A percentile compares a stretch with the other conserved stretches of the same genome.
These are phyloP conservation scores for Leishmania mexicana DNA, from an alignment of 208 protist genomes.

Conservation along the genomic window DNA sequence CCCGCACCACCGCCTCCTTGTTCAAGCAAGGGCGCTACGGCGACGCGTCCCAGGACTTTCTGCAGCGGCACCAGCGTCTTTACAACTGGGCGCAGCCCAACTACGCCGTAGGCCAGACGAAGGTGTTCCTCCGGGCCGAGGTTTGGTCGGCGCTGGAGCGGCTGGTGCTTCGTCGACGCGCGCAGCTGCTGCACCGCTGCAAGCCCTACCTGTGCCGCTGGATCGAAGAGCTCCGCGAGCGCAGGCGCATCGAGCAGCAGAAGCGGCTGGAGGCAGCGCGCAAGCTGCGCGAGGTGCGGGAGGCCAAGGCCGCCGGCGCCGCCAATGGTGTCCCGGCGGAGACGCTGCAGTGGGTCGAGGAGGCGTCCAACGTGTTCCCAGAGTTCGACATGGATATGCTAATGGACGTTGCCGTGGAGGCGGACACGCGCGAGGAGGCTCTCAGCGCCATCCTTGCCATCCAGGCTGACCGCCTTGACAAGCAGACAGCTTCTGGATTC, in stretches of 20 bases:
- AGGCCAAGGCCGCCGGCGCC: constrained; percentile 48
- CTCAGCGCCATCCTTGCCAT: constrained; percentile 56
- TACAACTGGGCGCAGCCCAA: constrained; percentile 69
- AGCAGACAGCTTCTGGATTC: constrained; percentile 50
- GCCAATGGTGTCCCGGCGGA: constrained; percentile 44
- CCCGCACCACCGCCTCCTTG: constrained; percentile 32
- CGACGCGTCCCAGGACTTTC: constrained; percentile 49
- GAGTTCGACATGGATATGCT: constrained; percentile 52
- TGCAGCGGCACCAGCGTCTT: constrained; percentile 63
- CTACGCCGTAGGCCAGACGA: constrained; percentile 84
- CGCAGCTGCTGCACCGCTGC: constrained; percentile 65
- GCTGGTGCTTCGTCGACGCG: constrained; percentile 66
- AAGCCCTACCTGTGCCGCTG: constrained; percentile 72
- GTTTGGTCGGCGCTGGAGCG: constrained; percentile 86
- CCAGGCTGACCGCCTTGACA: constrained; percentile 65
- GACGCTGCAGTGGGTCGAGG: constrained; percentile 63
- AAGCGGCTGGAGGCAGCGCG: constrained; percentile 53
- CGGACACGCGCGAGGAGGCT: constrained; percentile 55
- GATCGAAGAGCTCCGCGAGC: constrained; percentile 64
- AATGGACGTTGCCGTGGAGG: constrained; percentile 64
- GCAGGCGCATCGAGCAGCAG: constrained; percentile 70
- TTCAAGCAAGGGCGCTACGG: constrained; percentile 49
- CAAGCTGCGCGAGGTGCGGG: constrained; percentile 50
- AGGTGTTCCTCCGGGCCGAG: constrained; percentile 88
- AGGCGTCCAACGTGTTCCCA: constrained; percentile 68